These are phyloP conservation scores for Trichoderma koningiopsis DNA, from an alignment of 2,329 filamentous ascomycete species.

Conservation along the genomic window DNA sequence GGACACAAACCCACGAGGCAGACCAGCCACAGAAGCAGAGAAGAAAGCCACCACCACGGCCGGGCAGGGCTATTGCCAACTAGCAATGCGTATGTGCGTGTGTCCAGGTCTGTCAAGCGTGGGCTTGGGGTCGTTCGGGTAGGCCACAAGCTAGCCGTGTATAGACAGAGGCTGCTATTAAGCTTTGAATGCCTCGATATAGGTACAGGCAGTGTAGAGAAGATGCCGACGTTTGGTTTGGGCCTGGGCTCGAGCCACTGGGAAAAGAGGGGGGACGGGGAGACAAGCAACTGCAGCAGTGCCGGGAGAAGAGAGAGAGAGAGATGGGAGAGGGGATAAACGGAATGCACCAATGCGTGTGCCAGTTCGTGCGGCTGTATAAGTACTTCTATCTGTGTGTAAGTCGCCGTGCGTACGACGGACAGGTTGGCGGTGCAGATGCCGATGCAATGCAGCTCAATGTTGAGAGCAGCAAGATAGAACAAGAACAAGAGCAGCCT, in stretches of 20 bases:
- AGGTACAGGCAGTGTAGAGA: background rate
- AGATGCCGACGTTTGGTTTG: background rate
- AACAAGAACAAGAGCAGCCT: background rate
- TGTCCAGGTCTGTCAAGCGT: background rate
- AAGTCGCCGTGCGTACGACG: background rate
- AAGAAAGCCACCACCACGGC: background rate
- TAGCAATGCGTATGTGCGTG: background rate
- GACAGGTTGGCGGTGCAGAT: slow-evolving; percentile 14
- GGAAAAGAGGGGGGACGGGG: background rate
- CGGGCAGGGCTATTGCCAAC: background rate
- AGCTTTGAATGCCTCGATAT: background rate
- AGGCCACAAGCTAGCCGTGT: background rate
- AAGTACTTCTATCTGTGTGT: background rate
- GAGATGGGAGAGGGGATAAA: background rate
- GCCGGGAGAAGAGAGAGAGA: background rate
- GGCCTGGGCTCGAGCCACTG: background rate
- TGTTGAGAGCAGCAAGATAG: background rate
- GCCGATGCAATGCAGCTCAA: background rate
- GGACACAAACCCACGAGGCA: background rate
- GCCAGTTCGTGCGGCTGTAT: background rate
- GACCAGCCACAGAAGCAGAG: background rate
- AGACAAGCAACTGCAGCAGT: background rate
- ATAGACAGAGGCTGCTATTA: background rate
- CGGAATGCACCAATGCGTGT: background rate
- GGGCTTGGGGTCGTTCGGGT: background rate